These are phyloP conservation scores for Fusarium nelsonii DNA, from an alignment of 2,329 filamentous ascomycete species.

Conservation along the genomic window DNA sequence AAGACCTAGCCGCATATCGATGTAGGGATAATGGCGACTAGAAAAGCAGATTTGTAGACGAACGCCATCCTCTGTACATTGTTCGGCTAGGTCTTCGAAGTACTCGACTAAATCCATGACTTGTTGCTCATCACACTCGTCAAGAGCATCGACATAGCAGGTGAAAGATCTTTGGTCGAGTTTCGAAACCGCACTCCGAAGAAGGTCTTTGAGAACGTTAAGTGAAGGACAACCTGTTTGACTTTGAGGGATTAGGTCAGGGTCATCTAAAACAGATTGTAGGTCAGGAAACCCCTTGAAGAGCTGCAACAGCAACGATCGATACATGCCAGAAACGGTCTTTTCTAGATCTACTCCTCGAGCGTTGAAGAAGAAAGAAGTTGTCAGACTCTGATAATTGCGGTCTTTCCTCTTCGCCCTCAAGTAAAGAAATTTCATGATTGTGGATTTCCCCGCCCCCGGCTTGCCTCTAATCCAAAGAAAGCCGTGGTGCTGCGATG, in stretches of 20 bases:
- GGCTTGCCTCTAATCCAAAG: slow-evolving; percentile 64
- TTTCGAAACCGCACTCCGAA: not conserved
- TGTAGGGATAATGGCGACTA: slow-evolving; percentile 62
- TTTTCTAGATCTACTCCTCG: slow-evolving; percentile 60
- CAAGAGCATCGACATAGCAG: slow-evolving; percentile 59
- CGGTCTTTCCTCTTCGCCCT: not conserved
- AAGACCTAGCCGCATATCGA: slow-evolving; percentile 50
- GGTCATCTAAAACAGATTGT: slow-evolving; percentile 49
- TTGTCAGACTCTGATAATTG: slow-evolving; percentile 11
- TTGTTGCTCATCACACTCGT: slow-evolving; percentile 61
- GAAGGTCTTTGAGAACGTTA: not conserved
- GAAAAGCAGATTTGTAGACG: slow-evolving; percentile 58
- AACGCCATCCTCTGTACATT: not conserved
- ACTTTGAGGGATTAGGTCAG: accelerated
- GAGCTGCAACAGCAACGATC: slow-evolving; percentile 62
- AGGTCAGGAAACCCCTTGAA: slow-evolving; percentile 53
- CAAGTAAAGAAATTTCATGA: slow-evolving; percentile 57
- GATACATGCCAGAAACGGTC: slow-evolving; percentile 62
- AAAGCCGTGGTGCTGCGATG: slow-evolving; percentile 49
- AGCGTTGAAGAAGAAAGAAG: slow-evolving; percentile 66
- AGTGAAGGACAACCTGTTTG: not conserved
- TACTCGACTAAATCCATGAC: slow-evolving; percentile 57
- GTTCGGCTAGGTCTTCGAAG: slow-evolving; percentile 55
- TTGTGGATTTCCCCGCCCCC: slow-evolving; percentile 60
- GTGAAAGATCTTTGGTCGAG: accelerated